Evolutionary conservation across 2,329 filamentous ascomycete genomes (phyloP), one percentile per base, ranked within the genome.

Genomic region (Penicillium sp.): DNA sequence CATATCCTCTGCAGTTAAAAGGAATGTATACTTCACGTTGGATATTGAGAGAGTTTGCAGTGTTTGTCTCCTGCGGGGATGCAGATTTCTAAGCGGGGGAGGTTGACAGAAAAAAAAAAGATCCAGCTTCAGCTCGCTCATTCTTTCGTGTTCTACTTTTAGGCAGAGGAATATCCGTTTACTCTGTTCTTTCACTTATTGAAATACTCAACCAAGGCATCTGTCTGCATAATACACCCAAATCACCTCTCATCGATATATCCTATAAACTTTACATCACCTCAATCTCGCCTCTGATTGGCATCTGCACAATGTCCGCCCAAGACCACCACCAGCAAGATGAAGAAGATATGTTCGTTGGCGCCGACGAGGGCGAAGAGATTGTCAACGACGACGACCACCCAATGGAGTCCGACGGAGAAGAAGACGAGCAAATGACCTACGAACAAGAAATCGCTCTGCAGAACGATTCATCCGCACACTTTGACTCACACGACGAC

Each of bases 401-500:
- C 49, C 83, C 83, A 41, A 95, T 96, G 90, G 90, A 93, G 54
- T 84, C 85, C 49, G 87, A 89, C 28, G 81, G 80, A 42, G 82
- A 82, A 42, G 81, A 74, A 26, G 80, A 82, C 47, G 75, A 78
- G 33, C 76, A 78, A 26, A 81, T 86, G 62, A 58, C 48, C 39
- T 65, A 61, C 46, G 69, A 73, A 50, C 73, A 79, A 47, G 77
- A 87, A 70, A 85, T 96, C 39, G 76, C 84, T 39, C 80, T 97
- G 6, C 85, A 94, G 58, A 99, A 97, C 79, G 93, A 99, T 79
- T 95, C 90, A 60, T 80, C 87, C 61, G 93, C 90, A 54, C 93
- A 95, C 78, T 96, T 97, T 68, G 94, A 97, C 77, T 74, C 76
- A 33, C 90, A 96, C 77, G 88, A 85, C 63, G 91, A 96, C 80